phyloP scores from a whole-genome alignment of 2,329 filamentous ascomycete genomes.

The Penicillium sp. region DNA sequence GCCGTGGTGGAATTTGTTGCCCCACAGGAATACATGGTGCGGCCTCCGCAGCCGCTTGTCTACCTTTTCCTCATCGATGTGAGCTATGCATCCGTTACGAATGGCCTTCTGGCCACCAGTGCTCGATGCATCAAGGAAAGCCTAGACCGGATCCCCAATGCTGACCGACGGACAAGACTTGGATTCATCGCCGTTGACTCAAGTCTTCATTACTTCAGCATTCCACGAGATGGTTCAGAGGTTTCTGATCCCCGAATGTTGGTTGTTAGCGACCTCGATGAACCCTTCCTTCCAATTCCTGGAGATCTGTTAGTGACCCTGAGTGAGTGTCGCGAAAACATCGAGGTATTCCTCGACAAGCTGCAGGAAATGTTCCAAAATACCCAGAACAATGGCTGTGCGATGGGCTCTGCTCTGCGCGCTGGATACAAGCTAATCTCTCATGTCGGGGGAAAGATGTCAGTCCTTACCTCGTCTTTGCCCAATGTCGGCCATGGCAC shows the following conservation, averaged over 20 bases:
- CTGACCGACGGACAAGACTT: constrained; percentile 86
- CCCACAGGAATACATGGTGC: constrained; percentile 99
- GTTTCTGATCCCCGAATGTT: constrained; percentile 86
- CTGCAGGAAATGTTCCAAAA: constrained; percentile 96
- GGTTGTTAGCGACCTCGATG: constrained; percentile 91
- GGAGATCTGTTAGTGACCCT: constrained; percentile 89
- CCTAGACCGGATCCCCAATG: constrained; percentile 96
- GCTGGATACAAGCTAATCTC: constrained; percentile 96
- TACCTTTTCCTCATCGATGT: constrained; percentile 97
- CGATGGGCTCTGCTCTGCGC: constrained; percentile 90
- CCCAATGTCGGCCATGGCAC: constrained; percentile 90
- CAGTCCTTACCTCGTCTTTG: constrained; percentile 85
- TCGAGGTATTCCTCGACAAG: constrained; percentile 88
- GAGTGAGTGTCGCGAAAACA: constrained; percentile 84
- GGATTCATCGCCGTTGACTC: constrained; percentile 97
- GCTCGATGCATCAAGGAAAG: constrained; percentile 94
- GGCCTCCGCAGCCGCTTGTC: constrained; percentile 91
- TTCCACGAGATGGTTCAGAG: constrained; percentile 86
- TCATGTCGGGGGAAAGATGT: constrained; percentile 91
- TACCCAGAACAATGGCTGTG: constrained; percentile 86
- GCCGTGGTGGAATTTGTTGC: constrained; percentile 97
- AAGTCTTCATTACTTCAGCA: constrained; percentile 92
- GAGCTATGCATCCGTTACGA: constrained; percentile 87
- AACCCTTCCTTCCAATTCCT: constrained; percentile 94
- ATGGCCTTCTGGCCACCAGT: constrained; percentile 86